Evolutionary conservation across 371 early-diverging fungal genomes (phyloP).

Genomic region (Rhizopus sp.): DNA sequence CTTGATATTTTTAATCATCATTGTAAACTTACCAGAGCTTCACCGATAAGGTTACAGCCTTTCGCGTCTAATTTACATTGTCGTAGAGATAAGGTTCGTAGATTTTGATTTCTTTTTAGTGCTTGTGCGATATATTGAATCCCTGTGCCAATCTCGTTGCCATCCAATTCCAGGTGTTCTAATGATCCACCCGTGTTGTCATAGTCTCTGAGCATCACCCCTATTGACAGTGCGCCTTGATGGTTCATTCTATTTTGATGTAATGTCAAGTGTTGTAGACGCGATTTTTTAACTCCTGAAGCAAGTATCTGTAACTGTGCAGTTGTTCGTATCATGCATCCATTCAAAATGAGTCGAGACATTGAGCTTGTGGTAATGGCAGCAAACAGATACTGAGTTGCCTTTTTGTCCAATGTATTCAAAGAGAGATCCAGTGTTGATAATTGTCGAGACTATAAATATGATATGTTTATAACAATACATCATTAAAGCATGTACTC

Average conservation of each 20-base stretch:
- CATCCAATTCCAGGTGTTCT: constrained; percentile 46
- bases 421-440: constrained; percentile 34
- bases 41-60: constrained; percentile 56
- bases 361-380: constrained; percentile 46
- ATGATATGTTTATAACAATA: neutral
- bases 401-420: constrained; percentile 54
- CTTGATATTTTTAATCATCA: neutral
- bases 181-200: constrained; percentile 56
- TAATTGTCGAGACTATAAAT: constrained; percentile 27
- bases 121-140: constrained; percentile 68
- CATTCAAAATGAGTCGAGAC: constrained; percentile 57
- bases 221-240: constrained; percentile 60
- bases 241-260: constrained; percentile 22
- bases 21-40: constrained; percentile 52
- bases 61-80: constrained; percentile 63
- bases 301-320: constrained; percentile 57
- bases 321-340: constrained; percentile 52
- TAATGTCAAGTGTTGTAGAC: constrained; percentile 32
- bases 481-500: neutral
- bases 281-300: constrained; percentile 51
- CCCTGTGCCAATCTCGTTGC: constrained; percentile 61
- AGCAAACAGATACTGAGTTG: constrained; percentile 55
- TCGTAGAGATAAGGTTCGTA: constrained; percentile 48
- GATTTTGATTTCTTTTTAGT: constrained; percentile 56
- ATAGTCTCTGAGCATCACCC: constrained; percentile 67